Conservation (phyloP, 1,139 yeast species). For the Nematodospora anomalae region DNA sequence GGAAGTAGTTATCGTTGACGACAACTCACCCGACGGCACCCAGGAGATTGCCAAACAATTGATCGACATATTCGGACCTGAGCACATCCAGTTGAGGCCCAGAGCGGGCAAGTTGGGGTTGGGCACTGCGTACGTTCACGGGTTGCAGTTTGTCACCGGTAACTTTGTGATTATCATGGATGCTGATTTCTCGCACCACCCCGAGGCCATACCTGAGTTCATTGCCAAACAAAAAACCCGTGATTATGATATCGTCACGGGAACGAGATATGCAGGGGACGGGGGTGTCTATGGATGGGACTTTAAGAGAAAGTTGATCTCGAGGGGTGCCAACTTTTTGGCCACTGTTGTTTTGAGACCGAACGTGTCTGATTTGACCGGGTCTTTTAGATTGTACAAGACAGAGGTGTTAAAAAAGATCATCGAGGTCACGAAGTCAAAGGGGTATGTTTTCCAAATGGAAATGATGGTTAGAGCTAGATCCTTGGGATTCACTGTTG, state of each 20-base stretch:
- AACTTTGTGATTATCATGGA: constrained; percentile 82
- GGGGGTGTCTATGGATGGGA: constrained; percentile 91
- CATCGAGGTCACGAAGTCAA: constrained; percentile 68
- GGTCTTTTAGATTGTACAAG: constrained; percentile 76
- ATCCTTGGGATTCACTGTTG: constrained; percentile 66
- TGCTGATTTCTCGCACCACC: constrained; percentile 83
- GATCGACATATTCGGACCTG: constrained; percentile 59
- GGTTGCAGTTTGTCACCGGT: constrained; percentile 70
- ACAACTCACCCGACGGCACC: constrained; percentile 82
- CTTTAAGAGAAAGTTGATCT: constrained; percentile 73
- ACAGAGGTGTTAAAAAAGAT: constrained; percentile 67
- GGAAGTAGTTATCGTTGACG: constrained; percentile 82
- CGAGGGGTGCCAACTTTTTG: constrained; percentile 79
- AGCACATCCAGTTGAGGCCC: constrained; percentile 66
- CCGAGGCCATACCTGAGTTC: constrained; percentile 76
- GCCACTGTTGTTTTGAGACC: constrained; percentile 76
- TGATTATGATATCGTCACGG: constrained; percentile 78
- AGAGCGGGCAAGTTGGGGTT: constrained; percentile 80
- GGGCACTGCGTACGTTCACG: constrained; percentile 83
- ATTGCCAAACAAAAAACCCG: constrained; percentile 65
- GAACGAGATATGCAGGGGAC: constrained; percentile 77
- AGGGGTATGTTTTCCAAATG: constrained; percentile 88
- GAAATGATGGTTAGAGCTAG: constrained; percentile 88
- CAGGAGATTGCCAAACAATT: constrained; percentile 71
- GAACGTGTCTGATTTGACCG: constrained; percentile 73